Evolutionary conservation across 2,329 filamentous ascomycete species (phyloP).

Genomic region (Neurospora crassa): DNA sequence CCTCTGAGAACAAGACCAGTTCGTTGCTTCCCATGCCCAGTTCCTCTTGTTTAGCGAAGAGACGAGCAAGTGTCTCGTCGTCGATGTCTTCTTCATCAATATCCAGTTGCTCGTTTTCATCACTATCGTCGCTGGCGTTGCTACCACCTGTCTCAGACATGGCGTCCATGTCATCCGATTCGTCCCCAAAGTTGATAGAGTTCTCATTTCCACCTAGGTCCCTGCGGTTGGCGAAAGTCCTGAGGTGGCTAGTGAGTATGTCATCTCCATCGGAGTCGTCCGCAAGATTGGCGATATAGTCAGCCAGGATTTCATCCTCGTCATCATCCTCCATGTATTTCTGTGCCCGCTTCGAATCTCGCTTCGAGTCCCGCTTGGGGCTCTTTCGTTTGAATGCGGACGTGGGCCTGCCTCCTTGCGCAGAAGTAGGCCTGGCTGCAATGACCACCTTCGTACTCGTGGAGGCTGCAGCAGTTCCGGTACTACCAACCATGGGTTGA

Average conservation of each 20-base stretch:
- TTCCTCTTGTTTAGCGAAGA: constrained; percentile 53
- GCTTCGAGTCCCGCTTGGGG: not conserved
- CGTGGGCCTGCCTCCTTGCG: not conserved
- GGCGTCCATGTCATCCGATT: constrained; percentile 14
- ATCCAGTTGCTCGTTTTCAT: constrained; percentile 29
- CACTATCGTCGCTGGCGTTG: constrained; percentile 18
- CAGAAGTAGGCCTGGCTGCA: not conserved
- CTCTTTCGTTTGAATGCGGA: not conserved
- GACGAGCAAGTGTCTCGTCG: constrained; percentile 52
- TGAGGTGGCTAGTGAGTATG: constrained; percentile 11
- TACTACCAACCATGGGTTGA: not conserved
- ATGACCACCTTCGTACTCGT: not conserved
- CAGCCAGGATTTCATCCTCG: constrained; percentile 49
- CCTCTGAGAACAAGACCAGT: constrained; percentile 44
- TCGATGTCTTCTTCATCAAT: constrained; percentile 30
- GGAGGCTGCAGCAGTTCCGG: not conserved
- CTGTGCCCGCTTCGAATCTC: not conserved
- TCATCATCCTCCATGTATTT: constrained; percentile 11
- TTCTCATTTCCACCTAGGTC: constrained; percentile 36
- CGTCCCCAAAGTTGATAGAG: constrained; percentile 27
- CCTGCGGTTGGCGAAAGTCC: constrained; percentile 23
- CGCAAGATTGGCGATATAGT: constrained; percentile 62
- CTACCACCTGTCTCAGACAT: constrained; percentile 2
- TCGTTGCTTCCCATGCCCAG: constrained; percentile 52
- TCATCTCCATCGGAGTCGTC: constrained; percentile 29